These are phyloP conservation scores for Quercus parvula DNA, from an alignment of 306 rosid genomes.

Conservation along the genomic window DNA sequence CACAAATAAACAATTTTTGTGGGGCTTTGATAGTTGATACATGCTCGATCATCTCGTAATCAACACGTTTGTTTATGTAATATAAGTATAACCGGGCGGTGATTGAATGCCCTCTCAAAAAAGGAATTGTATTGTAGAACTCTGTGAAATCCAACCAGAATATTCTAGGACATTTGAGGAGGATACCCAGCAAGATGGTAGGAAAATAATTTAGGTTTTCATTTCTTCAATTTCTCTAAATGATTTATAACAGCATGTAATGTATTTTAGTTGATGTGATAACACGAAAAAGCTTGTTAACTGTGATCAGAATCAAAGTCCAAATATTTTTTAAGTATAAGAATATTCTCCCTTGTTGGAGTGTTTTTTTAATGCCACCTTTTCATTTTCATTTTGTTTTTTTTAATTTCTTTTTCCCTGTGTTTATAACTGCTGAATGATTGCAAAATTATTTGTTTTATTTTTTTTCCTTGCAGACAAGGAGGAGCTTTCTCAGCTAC, in stretches of 20 bases:
- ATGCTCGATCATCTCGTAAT: too few relatives aligned
- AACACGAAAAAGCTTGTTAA: too few relatives aligned
- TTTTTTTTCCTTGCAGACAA: slow-evolving; percentile 35
- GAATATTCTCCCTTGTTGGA: too few relatives aligned
- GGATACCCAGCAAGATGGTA: neutral
- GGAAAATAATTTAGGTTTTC: neutral
- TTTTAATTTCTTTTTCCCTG: neutral
- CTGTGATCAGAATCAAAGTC: too few relatives aligned
- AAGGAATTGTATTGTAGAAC: neutral
- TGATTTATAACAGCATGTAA: too few relatives aligned
- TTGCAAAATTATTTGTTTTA: neutral
- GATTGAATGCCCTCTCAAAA: neutral
- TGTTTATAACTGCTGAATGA: neutral
- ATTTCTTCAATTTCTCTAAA: too few relatives aligned
- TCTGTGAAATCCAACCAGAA: too few relatives aligned
- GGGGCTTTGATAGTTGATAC: neutral
- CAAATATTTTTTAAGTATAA: neutral
- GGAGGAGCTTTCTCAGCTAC: slow-evolving; percentile 80
- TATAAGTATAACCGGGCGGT: neutral
- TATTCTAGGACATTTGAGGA: too few relatives aligned
- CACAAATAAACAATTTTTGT: neutral
- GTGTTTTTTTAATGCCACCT: too few relatives aligned
- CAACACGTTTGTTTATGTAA: neutral
- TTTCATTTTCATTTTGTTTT: too few relatives aligned
- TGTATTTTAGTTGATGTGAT: too few relatives aligned